Conservation (phyloP, 2,329 filamentous ascomycete species). For the Aspergillus ustus region DNA sequence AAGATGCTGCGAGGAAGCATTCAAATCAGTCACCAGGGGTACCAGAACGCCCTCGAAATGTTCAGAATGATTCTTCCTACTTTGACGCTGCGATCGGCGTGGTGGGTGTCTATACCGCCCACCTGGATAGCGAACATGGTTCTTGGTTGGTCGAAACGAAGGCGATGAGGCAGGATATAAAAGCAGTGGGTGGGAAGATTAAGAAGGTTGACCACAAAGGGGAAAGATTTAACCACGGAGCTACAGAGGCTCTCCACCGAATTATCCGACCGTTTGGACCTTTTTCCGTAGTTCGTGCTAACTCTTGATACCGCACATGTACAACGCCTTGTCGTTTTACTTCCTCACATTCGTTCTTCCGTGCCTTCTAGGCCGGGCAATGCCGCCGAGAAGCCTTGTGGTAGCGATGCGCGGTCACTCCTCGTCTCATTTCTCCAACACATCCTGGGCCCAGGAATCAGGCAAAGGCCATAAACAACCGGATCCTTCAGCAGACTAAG, state of each 20-base stretch:
- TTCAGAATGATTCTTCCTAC: not conserved
- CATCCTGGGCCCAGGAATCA: too few relatives aligned
- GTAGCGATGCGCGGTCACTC: too few relatives aligned
- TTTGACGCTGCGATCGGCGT: constrained; percentile 54
- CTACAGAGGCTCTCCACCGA: not conserved
- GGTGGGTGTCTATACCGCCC: not conserved
- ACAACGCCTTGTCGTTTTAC: too few relatives aligned
- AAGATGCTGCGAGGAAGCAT: not conserved
- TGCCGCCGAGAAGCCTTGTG: too few relatives aligned
- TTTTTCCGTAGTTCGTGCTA: too few relatives aligned
- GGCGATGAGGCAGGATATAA: not conserved
- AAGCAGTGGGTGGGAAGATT: not conserved
- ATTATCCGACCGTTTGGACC: not conserved
- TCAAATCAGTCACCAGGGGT: not conserved
- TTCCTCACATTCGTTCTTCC: too few relatives aligned
- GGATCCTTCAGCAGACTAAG: too few relatives aligned
- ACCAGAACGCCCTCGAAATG: not conserved
- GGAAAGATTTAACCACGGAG: not conserved
- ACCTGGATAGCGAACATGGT: not conserved
- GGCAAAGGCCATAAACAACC: too few relatives aligned
- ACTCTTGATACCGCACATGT: too few relatives aligned
- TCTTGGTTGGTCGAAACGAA: not conserved
- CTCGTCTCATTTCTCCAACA: too few relatives aligned
- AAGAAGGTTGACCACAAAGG: not conserved
- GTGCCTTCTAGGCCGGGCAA: too few relatives aligned